Percentiles rank a stretch among this genome's conserved stretches.
phyloP scores from a whole-genome alignment of 345 rosid species.

The Eucalyptus caleyi region DNA sequence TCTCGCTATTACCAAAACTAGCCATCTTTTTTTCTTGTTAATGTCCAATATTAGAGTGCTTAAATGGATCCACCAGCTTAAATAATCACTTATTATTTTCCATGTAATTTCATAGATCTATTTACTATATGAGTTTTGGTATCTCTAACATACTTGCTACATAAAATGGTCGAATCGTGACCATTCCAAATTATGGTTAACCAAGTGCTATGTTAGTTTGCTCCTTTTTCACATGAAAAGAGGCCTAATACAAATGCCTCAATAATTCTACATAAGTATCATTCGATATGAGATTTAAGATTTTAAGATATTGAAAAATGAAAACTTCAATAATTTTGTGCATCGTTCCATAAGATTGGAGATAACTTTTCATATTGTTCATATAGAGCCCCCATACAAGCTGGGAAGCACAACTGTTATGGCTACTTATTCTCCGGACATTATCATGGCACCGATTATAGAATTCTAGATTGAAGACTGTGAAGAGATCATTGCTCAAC shows the following conservation, averaged over 20 bases:
- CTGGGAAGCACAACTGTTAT: neutral
- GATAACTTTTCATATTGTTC: no score
- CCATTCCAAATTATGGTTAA: neutral
- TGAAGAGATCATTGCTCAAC: no score
- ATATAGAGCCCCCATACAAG: no score
- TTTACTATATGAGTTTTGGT: neutral
- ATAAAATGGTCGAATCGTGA: neutral
- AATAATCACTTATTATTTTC: neutral
- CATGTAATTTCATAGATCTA: neutral
- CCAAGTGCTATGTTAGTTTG: no score
- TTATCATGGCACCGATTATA: fast-evolving
- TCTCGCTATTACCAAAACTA: neutral
- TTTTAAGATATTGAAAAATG: neutral
- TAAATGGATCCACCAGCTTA: neutral
- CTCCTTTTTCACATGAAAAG: no score
- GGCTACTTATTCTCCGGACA: no score
- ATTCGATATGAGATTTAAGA: neutral
- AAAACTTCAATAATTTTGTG: neutral
- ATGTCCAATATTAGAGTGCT: neutral
- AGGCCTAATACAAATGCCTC: no score
- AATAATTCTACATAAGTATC: no score
- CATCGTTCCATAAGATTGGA: no score
- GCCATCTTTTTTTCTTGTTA: neutral
- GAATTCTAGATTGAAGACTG: no score
- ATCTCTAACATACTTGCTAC: neutral